Conservation (phyloP, 257 asterid species). For the Solanum clarkiae region DNA sequence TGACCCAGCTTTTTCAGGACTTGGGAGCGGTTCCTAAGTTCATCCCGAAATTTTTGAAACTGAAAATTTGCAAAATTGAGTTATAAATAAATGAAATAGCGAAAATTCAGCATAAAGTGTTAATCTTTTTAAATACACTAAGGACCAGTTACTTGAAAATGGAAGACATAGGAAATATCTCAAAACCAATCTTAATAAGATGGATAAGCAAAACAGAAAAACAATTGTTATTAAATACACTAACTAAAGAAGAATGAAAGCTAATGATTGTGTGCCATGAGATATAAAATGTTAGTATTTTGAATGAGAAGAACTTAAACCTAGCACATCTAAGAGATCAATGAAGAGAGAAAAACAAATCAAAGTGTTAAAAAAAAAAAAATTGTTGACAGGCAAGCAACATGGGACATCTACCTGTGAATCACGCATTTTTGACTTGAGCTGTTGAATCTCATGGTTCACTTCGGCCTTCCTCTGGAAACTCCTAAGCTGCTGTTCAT, state of each 20-base stretch:
- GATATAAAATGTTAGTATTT: neutral
- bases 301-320: neutral
- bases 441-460: conserved; percentile 87
- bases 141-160: neutral
- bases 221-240: neutral
- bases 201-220: neutral
- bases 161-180: neutral
- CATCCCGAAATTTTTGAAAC: conserved; percentile 95
- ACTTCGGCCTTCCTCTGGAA: conserved; percentile 94
- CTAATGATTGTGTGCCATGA: neutral
- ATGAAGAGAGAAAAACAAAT: neutral
- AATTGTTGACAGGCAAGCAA: neutral
- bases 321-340: neutral
- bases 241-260: neutral
- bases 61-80: conserved; percentile 8
- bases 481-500: conserved; percentile 63
- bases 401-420: conserved; percentile 46
- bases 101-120: neutral
- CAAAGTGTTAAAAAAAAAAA: neutral
- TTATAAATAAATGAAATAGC: neutral
- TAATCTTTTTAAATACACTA: neutral
- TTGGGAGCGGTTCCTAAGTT: conserved; percentile 89
- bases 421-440: conserved; percentile 84
- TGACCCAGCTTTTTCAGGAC: conserved; percentile 88
- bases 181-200: neutral